Evolutionary conservation across 805 yeast genomes (phyloP).

Genomic region (Pichia manshurica): DNA sequence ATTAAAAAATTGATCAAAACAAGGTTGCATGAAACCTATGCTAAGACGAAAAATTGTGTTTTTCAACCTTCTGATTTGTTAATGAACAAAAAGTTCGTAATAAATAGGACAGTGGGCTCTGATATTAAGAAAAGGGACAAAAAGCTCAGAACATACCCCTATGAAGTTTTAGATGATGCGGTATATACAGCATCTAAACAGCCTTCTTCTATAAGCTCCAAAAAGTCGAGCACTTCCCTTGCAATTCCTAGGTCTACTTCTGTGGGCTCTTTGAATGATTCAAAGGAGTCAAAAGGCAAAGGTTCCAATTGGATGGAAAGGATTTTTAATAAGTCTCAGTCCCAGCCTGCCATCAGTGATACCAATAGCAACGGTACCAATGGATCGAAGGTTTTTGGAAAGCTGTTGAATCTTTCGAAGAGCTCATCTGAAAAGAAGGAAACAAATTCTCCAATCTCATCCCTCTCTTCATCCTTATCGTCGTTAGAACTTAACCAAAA

Average conservation of each 20-base stretch:
- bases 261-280: neutral
- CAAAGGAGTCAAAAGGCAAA: neutral
- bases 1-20: slow-evolving; percentile 23
- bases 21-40: slow-evolving; percentile 30
- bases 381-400: neutral
- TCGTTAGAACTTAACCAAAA: slow-evolving; percentile 4
- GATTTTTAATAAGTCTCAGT: slow-evolving; percentile 20
- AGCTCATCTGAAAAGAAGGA: neutral
- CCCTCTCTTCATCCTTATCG: slow-evolving; percentile 10
- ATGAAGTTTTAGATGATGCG: slow-evolving; percentile 63
- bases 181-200: slow-evolving; percentile 34
- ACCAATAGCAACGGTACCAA: neutral
- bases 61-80: slow-evolving; percentile 32
- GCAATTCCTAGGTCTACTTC: neutral
- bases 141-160: slow-evolving; percentile 49
- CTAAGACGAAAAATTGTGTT: slow-evolving; percentile 14
- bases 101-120: slow-evolving; percentile 16
- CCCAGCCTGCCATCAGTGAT: neutral
- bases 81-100: slow-evolving; percentile 46
- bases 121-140: slow-evolving; percentile 26
- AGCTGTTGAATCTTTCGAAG: slow-evolving; percentile 1
- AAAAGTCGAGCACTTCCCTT: neutral
- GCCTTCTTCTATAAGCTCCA: neutral
- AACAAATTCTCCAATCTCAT: slow-evolving; percentile 9
- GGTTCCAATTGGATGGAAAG: slow-evolving; percentile 23